Conservation (phyloP, 148 eudicot species). For the Persicaria tinctoria region DNA sequence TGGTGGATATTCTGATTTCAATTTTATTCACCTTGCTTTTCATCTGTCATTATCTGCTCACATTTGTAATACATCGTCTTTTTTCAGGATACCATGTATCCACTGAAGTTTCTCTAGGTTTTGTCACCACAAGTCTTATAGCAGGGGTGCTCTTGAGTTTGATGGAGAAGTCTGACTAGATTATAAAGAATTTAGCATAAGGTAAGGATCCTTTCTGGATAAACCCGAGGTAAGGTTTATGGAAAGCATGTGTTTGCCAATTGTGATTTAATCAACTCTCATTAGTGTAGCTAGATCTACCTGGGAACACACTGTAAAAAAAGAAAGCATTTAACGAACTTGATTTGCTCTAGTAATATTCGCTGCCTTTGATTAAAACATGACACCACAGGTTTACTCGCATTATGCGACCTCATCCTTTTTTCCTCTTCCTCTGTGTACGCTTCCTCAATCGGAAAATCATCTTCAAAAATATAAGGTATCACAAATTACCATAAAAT, state of each 20-base stretch:
- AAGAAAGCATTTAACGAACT: background rate
- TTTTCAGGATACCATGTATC: slow-evolving; percentile 75
- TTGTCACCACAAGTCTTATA: slow-evolving; percentile 69
- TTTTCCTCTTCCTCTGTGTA: too few relatives aligned
- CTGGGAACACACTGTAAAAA: background rate
- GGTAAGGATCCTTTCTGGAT: slow-evolving; percentile 5
- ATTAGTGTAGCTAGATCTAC: background rate
- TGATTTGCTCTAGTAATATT: background rate
- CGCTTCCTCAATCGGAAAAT: too few relatives aligned
- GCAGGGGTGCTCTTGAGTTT: slow-evolving; percentile 42
- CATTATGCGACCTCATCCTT: too few relatives aligned
- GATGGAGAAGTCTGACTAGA: slow-evolving; percentile 32
- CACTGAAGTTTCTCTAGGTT: slow-evolving; percentile 84
- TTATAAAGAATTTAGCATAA: background rate
- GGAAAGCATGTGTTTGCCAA: background rate
- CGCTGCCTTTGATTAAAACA: too few relatives aligned
- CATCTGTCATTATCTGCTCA: background rate
- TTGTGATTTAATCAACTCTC: background rate
- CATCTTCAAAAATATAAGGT: too few relatives aligned
- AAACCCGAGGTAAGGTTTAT: background rate
- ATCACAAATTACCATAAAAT: too few relatives aligned
- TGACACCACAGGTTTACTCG: too few relatives aligned
- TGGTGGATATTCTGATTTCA: background rate
- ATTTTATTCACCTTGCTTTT: background rate
- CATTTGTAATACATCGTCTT: background rate